phyloP scores from a whole-genome alignment of 192 early-diverging fungal genomes.

The Lunasporangiospora selenospora region DNA sequence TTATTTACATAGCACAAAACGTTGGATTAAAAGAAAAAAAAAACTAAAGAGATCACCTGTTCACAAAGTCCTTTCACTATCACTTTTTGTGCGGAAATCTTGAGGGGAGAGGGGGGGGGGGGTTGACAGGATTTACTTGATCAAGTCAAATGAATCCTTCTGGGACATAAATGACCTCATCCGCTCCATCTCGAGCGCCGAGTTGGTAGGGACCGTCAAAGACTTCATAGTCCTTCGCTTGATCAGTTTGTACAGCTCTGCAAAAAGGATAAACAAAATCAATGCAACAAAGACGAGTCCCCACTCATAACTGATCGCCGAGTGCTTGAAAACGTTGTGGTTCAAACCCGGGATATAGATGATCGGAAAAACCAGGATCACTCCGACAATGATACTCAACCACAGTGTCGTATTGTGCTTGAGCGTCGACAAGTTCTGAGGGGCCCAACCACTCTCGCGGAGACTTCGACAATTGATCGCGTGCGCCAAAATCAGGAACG shows the following conservation, averaged over 20 bases:
- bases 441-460: slow-evolving; percentile 63
- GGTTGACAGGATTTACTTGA: neutral
- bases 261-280: slow-evolving; percentile 15
- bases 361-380: slow-evolving; percentile 36
- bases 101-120: too few relatives aligned
- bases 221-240: slow-evolving; percentile 17
- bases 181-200: slow-evolving; percentile 6
- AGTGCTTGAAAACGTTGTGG: slow-evolving; percentile 25
- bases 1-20: neutral
- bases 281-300: slow-evolving; percentile 1
- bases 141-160: neutral
- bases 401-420: slow-evolving; percentile 38
- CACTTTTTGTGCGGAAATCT: too few relatives aligned
- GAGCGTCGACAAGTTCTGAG: neutral
- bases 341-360: slow-evolving; percentile 39
- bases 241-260: slow-evolving; percentile 15
- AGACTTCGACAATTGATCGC: slow-evolving; percentile 76
- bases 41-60: neutral
- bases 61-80: neutral
- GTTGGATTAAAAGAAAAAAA: neutral
- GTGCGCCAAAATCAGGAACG: slow-evolving; percentile 72
- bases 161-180: slow-evolving; percentile 19
- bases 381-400: slow-evolving; percentile 57
- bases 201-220: neutral
- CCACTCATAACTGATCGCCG: slow-evolving; percentile 15